Conservation (phyloP, 1,284 basidiomycete genomes). For the Ustilago curta region DNA sequence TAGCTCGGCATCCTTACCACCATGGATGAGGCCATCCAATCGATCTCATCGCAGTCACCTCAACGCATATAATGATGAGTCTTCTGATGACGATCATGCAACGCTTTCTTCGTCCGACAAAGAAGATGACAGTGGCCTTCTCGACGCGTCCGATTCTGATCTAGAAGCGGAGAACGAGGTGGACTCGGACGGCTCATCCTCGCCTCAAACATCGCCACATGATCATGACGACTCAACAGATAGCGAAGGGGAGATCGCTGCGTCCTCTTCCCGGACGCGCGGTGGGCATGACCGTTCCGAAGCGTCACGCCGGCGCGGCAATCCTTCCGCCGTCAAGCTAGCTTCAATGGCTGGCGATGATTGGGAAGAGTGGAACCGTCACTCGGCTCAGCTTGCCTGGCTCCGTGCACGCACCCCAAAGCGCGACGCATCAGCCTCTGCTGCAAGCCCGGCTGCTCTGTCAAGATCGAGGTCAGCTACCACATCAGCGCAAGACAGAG, state of each 20-base stretch:
- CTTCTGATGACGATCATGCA: slow-evolving; percentile 35
- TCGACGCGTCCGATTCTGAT: slow-evolving; percentile 13
- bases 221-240: slow-evolving; percentile 29
- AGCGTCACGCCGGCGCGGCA: slow-evolving; percentile 1
- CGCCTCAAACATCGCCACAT: slow-evolving; percentile 34
- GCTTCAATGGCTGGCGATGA: slow-evolving; percentile 31
- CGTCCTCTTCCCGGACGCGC: slow-evolving; percentile 6
- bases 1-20: slow-evolving; percentile 16
- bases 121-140: slow-evolving; percentile 16
- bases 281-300: not conserved
- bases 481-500: slow-evolving; percentile 12
- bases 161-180: slow-evolving; percentile 7
- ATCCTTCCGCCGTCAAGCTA: slow-evolving; percentile 16
- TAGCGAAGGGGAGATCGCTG: slow-evolving; percentile 43
- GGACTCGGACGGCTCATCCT: slow-evolving; percentile 22
- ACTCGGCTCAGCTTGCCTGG: slow-evolving; percentile 27
- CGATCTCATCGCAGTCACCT: slow-evolving; percentile 15
- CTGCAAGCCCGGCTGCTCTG: not conserved
- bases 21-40: slow-evolving; percentile 36
- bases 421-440: slow-evolving; percentile 4
- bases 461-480: slow-evolving; percentile 14
- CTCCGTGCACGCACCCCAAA: slow-evolving; percentile 16
- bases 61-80: slow-evolving; percentile 24
- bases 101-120: slow-evolving; percentile 30
- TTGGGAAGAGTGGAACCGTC: slow-evolving; percentile 55